Conservation (phyloP, 1,139 yeast genomes). For the Diutina pseudorugosa region DNA sequence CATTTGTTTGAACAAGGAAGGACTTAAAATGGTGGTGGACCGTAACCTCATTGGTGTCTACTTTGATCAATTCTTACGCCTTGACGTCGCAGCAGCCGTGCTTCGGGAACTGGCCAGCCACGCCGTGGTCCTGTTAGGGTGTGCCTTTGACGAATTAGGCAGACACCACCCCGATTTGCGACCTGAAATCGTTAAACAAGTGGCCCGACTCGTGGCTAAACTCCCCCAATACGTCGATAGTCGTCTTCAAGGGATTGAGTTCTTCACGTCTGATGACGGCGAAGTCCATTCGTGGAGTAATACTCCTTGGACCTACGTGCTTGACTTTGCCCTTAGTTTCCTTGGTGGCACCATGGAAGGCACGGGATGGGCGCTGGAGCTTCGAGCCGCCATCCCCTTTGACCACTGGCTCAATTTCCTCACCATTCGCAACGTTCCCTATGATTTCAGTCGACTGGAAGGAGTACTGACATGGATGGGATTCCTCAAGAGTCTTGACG, state of each 20-base stretch:
- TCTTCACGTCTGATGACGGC: not conserved
- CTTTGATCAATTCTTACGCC: conserved; percentile 38
- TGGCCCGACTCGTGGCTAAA: conserved; percentile 32
- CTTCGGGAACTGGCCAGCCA: conserved; percentile 9
- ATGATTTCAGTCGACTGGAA: conserved; percentile 45
- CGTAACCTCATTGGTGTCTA: conserved; percentile 33
- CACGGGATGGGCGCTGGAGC: conserved; percentile 35
- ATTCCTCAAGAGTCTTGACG: conserved; percentile 44
- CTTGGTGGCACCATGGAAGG: conserved; percentile 36
- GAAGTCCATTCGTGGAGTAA: conserved; percentile 41
- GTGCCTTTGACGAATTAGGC: conserved; percentile 67
- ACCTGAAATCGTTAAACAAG: conserved; percentile 41
- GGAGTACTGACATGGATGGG: conserved; percentile 42
- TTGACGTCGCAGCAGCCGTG: conserved; percentile 35
- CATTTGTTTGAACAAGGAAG: conserved; percentile 65
- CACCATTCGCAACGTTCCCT: conserved; percentile 40
- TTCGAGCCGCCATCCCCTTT: conserved; percentile 28
- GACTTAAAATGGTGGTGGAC: conserved; percentile 45
- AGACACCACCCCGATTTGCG: conserved; percentile 73
- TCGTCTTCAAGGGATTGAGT: conserved; percentile 7
- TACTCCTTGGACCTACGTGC: conserved; percentile 25
- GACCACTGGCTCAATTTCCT: conserved; percentile 32
- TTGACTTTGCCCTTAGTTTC: conserved; percentile 37
- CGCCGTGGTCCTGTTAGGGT: conserved; percentile 24
- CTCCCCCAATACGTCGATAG: conserved; percentile 27